Evolutionary conservation across 176 grass and related monocot genomes (phyloP).

Genomic region (Puccinellia tenuiflora): DNA sequence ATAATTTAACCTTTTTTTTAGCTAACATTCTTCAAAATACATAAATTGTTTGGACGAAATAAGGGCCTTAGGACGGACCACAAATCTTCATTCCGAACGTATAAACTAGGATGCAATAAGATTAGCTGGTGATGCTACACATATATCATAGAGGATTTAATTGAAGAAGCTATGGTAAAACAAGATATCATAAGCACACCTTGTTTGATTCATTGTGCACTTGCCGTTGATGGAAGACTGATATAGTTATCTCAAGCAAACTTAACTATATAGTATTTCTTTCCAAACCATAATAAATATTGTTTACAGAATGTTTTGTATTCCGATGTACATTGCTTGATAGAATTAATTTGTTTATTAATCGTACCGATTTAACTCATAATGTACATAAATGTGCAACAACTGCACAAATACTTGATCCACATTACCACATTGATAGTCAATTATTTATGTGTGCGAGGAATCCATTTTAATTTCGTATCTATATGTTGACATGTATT

Average conservation of each 20-base stretch:
- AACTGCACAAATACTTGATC: not conserved
- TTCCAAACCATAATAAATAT: not conserved
- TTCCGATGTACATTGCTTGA: not conserved
- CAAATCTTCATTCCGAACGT: not conserved
- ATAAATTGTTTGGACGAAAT: not conserved
- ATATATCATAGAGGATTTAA: not conserved
- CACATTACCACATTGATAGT: not conserved
- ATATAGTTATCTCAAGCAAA: not conserved
- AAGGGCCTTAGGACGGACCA: not conserved
- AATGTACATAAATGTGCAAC: not conserved
- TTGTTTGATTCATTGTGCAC: not conserved
- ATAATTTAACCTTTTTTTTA: not conserved
- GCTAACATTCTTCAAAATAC: not conserved
- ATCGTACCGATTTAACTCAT: not conserved
- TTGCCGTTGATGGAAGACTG: not conserved
- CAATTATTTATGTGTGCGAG: not conserved
- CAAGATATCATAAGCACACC: not conserved
- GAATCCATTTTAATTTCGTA: not conserved
- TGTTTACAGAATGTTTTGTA: not conserved
- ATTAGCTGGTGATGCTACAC: not conserved
- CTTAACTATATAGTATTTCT: not conserved
- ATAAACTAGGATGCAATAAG: not conserved
- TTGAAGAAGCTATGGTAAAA: not conserved
- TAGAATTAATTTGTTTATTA: not conserved
- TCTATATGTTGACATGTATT: conserved; percentile 11